Percentiles rank a stretch among this genome's conserved stretches.
Evolutionary conservation across 257 asterid species (phyloP).

Genomic region (Pogostemon cablin): DNA sequence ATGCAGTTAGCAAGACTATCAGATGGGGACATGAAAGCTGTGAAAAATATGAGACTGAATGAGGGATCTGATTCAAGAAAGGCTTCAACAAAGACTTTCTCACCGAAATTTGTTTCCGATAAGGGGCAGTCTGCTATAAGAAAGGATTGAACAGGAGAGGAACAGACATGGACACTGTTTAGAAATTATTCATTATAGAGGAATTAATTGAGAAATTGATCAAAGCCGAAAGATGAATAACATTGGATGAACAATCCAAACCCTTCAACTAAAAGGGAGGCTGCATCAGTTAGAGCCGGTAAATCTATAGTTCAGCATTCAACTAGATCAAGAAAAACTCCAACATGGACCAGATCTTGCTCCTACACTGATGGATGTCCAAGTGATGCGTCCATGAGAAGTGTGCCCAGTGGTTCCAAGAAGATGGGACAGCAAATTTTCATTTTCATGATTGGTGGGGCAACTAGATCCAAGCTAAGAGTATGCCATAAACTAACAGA

Average conservation of each 20-base stretch:
- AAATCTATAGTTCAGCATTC: slow-evolving; percentile 56
- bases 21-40: slow-evolving; percentile 73
- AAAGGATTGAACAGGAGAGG: slow-evolving; percentile 78
- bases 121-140: slow-evolving; percentile 70
- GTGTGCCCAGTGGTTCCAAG: slow-evolving; percentile 45
- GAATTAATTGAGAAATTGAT: slow-evolving; percentile 72
- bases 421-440: slow-evolving; percentile 81
- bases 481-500: slow-evolving; percentile 81
- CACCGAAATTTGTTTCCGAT: slow-evolving; percentile 70
- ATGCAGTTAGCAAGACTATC: slow-evolving; percentile 92
- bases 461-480: slow-evolving; percentile 91
- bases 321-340: slow-evolving; percentile 81
- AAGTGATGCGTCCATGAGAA: slow-evolving; percentile 59
- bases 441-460: slow-evolving; percentile 85
- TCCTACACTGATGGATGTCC: slow-evolving; percentile 72
- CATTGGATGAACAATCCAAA: slow-evolving; percentile 61
- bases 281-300: slow-evolving; percentile 48
- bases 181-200: slow-evolving; percentile 81
- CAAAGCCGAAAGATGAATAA: slow-evolving; percentile 68
- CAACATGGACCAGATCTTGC: slow-evolving; percentile 76
- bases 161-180: slow-evolving; percentile 74
- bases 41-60: slow-evolving; percentile 74
- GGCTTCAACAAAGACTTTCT: slow-evolving; percentile 55
- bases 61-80: slow-evolving; percentile 60
- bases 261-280: slow-evolving; percentile 33